Conservation (phyloP, 108 stramenopile genomes). For the Stephanodiscus triporus region DNA sequence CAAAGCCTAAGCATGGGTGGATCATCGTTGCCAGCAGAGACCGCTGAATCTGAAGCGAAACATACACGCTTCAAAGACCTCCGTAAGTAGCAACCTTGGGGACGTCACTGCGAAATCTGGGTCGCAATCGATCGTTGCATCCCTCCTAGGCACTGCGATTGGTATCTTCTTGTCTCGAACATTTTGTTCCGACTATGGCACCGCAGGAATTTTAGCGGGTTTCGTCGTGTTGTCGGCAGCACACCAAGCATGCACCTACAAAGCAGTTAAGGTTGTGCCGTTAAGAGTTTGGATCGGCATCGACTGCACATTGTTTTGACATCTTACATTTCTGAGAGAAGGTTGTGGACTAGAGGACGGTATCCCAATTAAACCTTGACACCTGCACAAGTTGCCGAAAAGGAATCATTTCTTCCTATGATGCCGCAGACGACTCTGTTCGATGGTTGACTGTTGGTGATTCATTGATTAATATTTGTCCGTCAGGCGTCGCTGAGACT, state of each 20-base stretch:
- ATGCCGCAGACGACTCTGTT: conserved; percentile 38
- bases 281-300: conserved; percentile 83
- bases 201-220: conserved; percentile 35
- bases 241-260: conserved; percentile 83
- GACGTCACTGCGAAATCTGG: conserved; percentile 98
- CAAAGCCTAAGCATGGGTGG: conserved; percentile 72
- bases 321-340: conserved; percentile 46
- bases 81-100: conserved; percentile 79
- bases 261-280: conserved; percentile 73
- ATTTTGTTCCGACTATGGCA: conserved; percentile 49
- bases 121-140: conserved; percentile 90
- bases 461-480: conserved; percentile 50
- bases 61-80: background rate
- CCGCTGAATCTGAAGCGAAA: background rate
- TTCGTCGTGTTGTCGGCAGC: conserved; percentile 62
- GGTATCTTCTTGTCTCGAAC: conserved; percentile 85
- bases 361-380: conserved; percentile 16
- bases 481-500: conserved; percentile 49
- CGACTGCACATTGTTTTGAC: conserved; percentile 67
- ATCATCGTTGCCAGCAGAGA: background rate
- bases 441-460: conserved; percentile 69
- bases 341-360: background rate
- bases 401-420: conserved; percentile 71
- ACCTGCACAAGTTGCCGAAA: conserved; percentile 61
- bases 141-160: conserved; percentile 84